Evolutionary conservation across 2,329 filamentous ascomycete species (phyloP).

Genomic region (Microdochium bolleyi): DNA sequence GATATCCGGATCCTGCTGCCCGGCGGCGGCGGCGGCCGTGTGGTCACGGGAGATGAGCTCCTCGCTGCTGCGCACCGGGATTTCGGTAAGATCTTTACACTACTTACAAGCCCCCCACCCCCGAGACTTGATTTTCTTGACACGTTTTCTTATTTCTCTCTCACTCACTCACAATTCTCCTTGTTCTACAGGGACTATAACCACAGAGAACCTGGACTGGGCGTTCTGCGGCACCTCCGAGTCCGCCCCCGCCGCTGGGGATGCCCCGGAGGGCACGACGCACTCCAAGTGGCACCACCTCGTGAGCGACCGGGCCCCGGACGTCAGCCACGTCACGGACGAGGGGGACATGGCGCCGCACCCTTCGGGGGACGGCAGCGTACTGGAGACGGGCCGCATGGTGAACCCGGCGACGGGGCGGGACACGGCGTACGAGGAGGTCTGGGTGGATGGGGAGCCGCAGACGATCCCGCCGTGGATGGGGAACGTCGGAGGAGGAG

Average conservation of each 20-base stretch:
- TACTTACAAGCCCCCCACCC: background rate
- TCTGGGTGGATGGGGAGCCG: conserved; percentile 46
- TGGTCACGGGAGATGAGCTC: background rate
- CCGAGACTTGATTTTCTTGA: background rate
- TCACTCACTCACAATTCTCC: background rate
- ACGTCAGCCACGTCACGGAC: conserved; percentile 26
- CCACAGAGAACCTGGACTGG: conserved; percentile 46
- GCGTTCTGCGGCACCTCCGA: conserved; percentile 52
- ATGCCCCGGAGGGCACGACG: conserved; percentile 15
- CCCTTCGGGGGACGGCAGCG: conserved; percentile 12
- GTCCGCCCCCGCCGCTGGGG: conserved; percentile 9
- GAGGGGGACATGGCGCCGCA: conserved; percentile 45
- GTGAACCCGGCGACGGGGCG: conserved; percentile 45
- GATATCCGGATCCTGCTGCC: conserved; percentile 47
- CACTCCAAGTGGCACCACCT: conserved; percentile 48
- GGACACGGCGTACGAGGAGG: conserved; percentile 54
- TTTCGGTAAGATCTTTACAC: background rate
- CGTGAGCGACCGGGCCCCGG: conserved; percentile 11
- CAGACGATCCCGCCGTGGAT: conserved; percentile 15
- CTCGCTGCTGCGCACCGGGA: background rate
- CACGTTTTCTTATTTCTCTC: background rate
- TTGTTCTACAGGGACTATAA: background rate
- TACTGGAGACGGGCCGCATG: conserved; percentile 52
- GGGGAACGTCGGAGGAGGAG: conserved; percentile 2
- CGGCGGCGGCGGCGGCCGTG: conserved; percentile 3